phyloP scores from a whole-genome alignment of 306 rosid species.

The Prunus mongolica region DNA sequence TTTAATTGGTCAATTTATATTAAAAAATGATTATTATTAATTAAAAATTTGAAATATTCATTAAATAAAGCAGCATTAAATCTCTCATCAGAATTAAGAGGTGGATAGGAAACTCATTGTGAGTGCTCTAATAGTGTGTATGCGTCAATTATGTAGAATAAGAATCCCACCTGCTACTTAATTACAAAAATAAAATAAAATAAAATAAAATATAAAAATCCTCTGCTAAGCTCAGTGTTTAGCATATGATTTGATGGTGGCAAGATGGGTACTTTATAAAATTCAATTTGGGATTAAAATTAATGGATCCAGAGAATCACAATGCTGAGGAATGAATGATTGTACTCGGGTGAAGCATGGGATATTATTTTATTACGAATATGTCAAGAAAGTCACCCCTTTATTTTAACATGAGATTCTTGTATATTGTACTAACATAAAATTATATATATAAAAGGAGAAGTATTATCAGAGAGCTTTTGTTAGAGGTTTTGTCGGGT shows the following conservation, averaged over 20 bases:
- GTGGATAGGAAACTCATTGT: too few relatives aligned
- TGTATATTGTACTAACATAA: background rate
- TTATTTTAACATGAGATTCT: slow-evolving; percentile 15
- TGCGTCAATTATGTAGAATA: background rate
- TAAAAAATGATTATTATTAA: too few relatives aligned
- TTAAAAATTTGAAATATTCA: too few relatives aligned
- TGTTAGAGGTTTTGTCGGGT: slow-evolving; percentile 4
- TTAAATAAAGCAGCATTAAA: too few relatives aligned
- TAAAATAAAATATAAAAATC: background rate
- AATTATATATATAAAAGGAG: background rate
- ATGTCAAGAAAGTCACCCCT: background rate
- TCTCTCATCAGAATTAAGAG: too few relatives aligned
- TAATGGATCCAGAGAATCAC: slow-evolving; percentile 28
- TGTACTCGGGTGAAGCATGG: slow-evolving; percentile 24
- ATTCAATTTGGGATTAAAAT: background rate
- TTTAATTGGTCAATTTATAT: too few relatives aligned
- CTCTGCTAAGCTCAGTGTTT: background rate
- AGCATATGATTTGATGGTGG: slow-evolving; percentile 41
- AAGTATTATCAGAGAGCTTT: background rate
- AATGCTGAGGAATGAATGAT: slow-evolving; percentile 16
- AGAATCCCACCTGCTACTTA: background rate
- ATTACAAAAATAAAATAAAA: background rate
- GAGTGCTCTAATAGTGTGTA: background rate
- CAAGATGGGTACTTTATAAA: background rate
- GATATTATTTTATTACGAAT: background rate